These are phyloP conservation scores for Vigna hirtella DNA, from an alignment of 306 rosid species.

Conservation along the genomic window DNA sequence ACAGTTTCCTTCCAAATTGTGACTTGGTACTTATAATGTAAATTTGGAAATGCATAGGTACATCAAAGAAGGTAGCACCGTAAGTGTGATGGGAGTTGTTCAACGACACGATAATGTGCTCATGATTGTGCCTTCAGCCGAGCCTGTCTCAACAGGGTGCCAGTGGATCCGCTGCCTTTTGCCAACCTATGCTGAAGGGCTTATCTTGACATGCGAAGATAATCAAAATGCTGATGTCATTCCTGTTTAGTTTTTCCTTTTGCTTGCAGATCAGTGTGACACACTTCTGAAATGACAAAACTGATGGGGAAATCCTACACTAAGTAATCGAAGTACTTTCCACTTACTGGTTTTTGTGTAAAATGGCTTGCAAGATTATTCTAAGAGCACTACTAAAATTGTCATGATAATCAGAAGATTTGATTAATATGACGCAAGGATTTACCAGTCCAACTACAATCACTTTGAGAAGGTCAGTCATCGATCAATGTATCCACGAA, in stretches of 20 bases:
- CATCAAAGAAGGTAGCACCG: constrained; percentile 95
- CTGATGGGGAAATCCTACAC: constrained; percentile 35
- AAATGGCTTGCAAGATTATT: constrained; percentile 57
- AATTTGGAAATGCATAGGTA: constrained; percentile 59
- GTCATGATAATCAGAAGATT: constrained; percentile 42
- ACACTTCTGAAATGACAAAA: constrained; percentile 45
- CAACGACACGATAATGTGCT: constrained; percentile 90
- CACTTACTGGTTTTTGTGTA: constrained; percentile 50
- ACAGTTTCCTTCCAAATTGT: constrained; percentile 5
- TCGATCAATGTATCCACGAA: constrained; percentile 28
- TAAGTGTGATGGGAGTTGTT: constrained; percentile 96
- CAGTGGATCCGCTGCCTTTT: constrained; percentile 90
- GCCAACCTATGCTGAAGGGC: constrained; percentile 84
- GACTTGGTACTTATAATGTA: constrained; percentile 12
- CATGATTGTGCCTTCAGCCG: constrained; percentile 87
- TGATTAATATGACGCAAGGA: constrained; percentile 40
- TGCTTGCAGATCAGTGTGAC: constrained; percentile 46
- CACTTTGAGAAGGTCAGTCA: constrained; percentile 45
- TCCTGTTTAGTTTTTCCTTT: constrained; percentile 69
- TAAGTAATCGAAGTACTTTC: constrained; percentile 33
- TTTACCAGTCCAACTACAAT: constrained; percentile 40
- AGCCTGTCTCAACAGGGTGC: constrained; percentile 86
- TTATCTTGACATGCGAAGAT: constrained; percentile 82
- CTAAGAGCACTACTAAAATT: constrained; percentile 48
- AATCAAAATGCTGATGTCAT: constrained; percentile 79